Evolutionary conservation across 2,329 filamentous ascomycete species (phyloP).

Genomic region (Daldinia sp.): DNA sequence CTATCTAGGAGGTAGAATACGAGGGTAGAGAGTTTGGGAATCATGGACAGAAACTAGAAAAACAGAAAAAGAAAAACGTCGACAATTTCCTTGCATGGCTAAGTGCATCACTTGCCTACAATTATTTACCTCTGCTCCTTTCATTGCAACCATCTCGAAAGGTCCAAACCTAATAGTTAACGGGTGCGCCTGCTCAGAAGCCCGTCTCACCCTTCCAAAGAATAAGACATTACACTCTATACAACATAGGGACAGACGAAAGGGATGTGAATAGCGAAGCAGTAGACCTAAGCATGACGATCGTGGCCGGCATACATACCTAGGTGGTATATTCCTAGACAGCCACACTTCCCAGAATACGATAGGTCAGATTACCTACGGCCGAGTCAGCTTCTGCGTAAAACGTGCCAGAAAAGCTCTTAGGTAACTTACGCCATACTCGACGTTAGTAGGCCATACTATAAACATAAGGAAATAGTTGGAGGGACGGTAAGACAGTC

Average conservation of each 20-base stretch:
- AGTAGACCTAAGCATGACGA: neutral
- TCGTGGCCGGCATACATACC: neutral
- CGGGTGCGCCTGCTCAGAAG: slow-evolving; percentile 21
- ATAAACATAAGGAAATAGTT: neutral
- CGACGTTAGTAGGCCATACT: neutral
- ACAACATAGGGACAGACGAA: slow-evolving; percentile 2
- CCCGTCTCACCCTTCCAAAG: slow-evolving; percentile 3
- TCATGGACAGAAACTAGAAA: neutral
- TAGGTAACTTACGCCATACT: neutral
- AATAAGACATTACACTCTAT: slow-evolving; percentile 4
- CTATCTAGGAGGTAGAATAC: neutral
- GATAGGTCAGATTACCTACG: neutral
- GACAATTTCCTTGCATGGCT: neutral
- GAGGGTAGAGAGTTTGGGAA: too few relatives aligned
- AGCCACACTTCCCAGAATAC: slow-evolving; percentile 2
- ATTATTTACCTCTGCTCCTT: neutral
- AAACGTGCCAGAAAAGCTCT: neutral
- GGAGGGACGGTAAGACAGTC: neutral
- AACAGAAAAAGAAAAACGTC: slow-evolving; percentile 1
- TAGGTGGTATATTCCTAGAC: neutral
- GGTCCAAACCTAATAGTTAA: slow-evolving; percentile 12
- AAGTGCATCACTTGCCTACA: neutral
- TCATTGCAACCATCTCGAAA: neutral
- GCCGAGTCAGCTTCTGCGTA: neutral
- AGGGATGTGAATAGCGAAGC: neutral